Base-by-base conservation (phyloP, 2,329 filamentous ascomycete genomes). In the Botrytis galanthina region DNA sequence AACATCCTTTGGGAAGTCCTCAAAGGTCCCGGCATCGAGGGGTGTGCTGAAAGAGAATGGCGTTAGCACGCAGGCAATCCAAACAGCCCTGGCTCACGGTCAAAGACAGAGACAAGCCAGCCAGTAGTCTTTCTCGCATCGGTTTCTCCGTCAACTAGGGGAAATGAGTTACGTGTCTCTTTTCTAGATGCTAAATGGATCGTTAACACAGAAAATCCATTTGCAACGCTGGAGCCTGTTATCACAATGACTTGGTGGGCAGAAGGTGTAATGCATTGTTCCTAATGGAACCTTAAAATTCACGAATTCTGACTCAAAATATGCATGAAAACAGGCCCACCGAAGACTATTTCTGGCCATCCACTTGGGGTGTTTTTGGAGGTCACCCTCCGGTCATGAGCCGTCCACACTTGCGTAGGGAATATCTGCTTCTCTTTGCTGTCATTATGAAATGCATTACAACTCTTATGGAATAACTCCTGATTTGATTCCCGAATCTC, bases 1-100 rank as follows among this genome's bases (percentile, higher is more conserved):
- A 57, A 72, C 26, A 51, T 14, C 16, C 35, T 67, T n/a, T 72
- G 46, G 70, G 46, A 67, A 67, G 20, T 44, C n/a, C 51, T 67
- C 5, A 66, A 67, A 67, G 48, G 20, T 39, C n/a, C 29, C 5
- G 35, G 6, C 18, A 44, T 57, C 18, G n/a, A 66, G 18, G 61
- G 66, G 26, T 66, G 37, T 46, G 26, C 35, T n/a, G 70, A 57
- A 44, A 4, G 46, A 35, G 26, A 59, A 29, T 67, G 35, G 22
- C 35, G 12, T 22, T 54, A n/a, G n/a, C 46, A 72, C 22, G 26
- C 12, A 54, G 18, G 20, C 4, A 66, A 35, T 10, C n/a, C 60
- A 26, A 42, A 57, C 39, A 20, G 44, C 44, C 18, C 42, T 44
- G 42, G 44, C 44, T 46, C 44, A 46, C 7, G 18, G 18, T 20